A percentile compares a stretch with the other conserved stretches of the same genome.
Evolutionary conservation across 2,329 filamentous ascomycete species (phyloP).

Genomic region (Ophiostoma angusticollis): DNA sequence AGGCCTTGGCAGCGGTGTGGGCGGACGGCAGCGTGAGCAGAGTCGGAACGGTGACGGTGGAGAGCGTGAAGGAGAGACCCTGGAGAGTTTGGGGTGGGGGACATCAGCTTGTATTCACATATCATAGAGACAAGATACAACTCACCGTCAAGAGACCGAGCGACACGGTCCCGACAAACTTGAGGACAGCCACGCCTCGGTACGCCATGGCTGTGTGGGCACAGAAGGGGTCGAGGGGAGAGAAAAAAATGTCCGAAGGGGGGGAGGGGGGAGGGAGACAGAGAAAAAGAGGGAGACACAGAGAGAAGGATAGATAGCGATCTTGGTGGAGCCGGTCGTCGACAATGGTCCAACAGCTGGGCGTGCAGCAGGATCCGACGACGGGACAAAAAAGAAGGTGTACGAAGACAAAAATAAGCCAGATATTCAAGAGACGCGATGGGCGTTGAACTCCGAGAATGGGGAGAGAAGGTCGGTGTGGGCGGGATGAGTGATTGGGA

Average conservation of each 20-base stretch:
- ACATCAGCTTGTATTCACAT: too few species aligned
- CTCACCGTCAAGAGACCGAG: constrained; percentile 78
- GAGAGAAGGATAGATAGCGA: neutral
- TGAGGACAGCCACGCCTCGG: constrained; percentile 62
- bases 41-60: constrained; percentile 63
- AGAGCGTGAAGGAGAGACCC: constrained; percentile 82
- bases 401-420: too few species aligned
- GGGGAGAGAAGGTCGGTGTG: too few species aligned
- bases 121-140: constrained; percentile 13
- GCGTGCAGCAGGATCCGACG: neutral
- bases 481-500: too few species aligned
- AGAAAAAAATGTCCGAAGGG: neutral
- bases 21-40: constrained; percentile 73
- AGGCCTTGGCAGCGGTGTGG: constrained; percentile 53
- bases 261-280: neutral
- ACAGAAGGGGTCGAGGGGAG: neutral
- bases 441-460: too few species aligned
- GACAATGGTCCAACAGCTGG: too few species aligned
- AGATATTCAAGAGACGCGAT: too few species aligned
- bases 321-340: too few species aligned
- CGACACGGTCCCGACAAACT: constrained; percentile 86
- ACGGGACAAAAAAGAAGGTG: neutral
- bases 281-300: neutral
- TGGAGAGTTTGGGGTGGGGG: too few species aligned
- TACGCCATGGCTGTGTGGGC: constrained; percentile 40